phyloP scores from a whole-genome alignment of 352 stramenopile genomes.

The Phytophthora citrophthora region DNA sequence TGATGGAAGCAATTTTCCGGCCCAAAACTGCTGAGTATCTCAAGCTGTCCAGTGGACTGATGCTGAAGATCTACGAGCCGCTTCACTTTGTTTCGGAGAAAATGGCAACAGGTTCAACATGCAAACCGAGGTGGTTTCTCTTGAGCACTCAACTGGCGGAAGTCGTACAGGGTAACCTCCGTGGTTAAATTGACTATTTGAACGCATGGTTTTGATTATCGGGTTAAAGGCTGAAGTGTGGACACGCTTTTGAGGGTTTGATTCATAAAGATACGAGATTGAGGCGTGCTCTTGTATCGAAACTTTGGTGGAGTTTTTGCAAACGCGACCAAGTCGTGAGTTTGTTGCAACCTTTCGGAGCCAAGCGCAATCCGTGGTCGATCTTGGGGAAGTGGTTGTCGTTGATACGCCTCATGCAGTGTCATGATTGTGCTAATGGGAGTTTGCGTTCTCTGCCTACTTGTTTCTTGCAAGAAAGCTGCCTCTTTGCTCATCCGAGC shows the following conservation, averaged over 20 bases:
- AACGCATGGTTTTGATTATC: background rate
- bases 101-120: constrained; percentile 27
- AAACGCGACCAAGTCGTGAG: constrained; percentile 3
- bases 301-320: constrained; percentile 15
- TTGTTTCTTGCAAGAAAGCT: constrained; percentile 26
- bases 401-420: constrained; percentile 32
- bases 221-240: constrained; percentile 4
- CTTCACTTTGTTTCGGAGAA: constrained; percentile 56
- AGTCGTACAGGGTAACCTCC: constrained; percentile 24
- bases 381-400: constrained; percentile 14
- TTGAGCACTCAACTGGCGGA: constrained; percentile 61
- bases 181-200: background rate
- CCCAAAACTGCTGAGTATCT: constrained; percentile 33
- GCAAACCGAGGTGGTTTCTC: constrained; percentile 44
- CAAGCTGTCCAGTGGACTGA: constrained; percentile 31
- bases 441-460: constrained; percentile 23
- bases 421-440: constrained; percentile 2
- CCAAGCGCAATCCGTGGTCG: constrained; percentile 12
- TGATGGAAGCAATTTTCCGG: constrained; percentile 48
- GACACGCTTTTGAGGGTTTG: constrained; percentile 7
- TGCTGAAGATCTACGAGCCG: constrained; percentile 63
- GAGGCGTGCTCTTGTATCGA: constrained; percentile 6
- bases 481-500: constrained; percentile 29
- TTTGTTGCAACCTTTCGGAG: constrained; percentile 11
- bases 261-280: background rate